phyloP scores from a whole-genome alignment of 495 filamentous ascomycete species.

The Xylaria venustula region DNA sequence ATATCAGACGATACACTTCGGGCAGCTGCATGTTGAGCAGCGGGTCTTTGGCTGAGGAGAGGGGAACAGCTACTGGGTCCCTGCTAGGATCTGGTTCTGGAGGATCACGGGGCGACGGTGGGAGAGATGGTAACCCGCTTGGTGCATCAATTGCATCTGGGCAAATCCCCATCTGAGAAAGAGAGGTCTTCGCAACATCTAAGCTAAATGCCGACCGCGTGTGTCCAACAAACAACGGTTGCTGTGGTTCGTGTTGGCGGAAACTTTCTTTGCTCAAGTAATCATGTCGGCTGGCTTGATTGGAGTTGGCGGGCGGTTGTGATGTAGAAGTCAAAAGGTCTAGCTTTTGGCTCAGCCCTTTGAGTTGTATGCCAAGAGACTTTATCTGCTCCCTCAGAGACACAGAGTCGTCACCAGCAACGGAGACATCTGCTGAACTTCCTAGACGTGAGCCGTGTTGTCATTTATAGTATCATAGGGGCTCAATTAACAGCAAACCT shows the following conservation, averaged over 20 bases:
- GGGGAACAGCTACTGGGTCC: background rate
- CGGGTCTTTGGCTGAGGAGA: background rate
- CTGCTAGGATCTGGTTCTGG: background rate
- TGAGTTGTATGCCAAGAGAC: background rate
- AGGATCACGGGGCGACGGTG: background rate
- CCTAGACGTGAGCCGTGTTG: background rate
- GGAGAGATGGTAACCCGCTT: background rate
- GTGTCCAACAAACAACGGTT: constrained; percentile 19
- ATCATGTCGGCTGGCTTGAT: background rate
- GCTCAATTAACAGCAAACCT: background rate
- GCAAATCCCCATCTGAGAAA: constrained; percentile 9
- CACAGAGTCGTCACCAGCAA: background rate
- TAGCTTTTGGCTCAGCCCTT: background rate
- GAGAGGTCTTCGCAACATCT: constrained; percentile 17
- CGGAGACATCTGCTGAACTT: background rate
- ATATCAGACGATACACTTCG: constrained; percentile 5
- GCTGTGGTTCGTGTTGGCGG: constrained; percentile 1
- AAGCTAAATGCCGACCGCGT: constrained; percentile 17
- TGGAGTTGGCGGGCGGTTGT: background rate
- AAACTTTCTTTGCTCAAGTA: background rate
- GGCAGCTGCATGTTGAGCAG: background rate
- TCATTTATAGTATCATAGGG: background rate
- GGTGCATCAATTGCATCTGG: background rate
- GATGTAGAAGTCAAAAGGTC: background rate
- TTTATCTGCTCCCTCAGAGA: background rate